Percentiles rank a stretch among this genome's conserved stretches.
Conservation (phyloP, 257 asterid species). For the Solanum etuberosum region DNA sequence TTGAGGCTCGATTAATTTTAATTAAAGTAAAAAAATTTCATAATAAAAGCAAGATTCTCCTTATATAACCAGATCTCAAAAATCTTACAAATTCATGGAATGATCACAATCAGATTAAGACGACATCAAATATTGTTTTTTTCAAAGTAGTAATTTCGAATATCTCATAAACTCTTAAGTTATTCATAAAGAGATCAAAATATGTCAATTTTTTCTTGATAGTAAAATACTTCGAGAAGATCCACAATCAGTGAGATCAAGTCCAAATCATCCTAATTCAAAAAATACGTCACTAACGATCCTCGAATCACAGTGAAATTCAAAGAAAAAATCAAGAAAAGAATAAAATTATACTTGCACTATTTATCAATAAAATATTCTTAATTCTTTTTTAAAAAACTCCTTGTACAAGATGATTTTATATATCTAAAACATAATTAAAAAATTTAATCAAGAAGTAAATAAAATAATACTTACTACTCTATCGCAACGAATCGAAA, state of each 20-base stretch:
- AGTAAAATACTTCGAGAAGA: neutral
- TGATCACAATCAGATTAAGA: neutral
- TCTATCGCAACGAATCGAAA: rapidly evolving
- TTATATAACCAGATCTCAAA: too few species aligned
- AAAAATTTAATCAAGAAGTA: rapidly evolving
- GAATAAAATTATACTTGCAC: too few species aligned
- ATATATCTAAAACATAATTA: neutral
- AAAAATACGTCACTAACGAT: too few species aligned
- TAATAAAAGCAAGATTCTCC: neutral
- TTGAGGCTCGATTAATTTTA: neutral
- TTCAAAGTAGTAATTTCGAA: too few species aligned
- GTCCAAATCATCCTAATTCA: rapidly evolving
- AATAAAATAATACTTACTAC: rapidly evolving
- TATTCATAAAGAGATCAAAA: too few species aligned
- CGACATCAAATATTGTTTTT: neutral
- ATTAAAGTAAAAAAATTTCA: neutral
- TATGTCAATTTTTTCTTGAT: neutral
- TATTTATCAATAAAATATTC: too few species aligned
- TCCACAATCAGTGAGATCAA: too few species aligned
- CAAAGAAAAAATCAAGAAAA: too few species aligned
- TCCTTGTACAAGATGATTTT: neutral
- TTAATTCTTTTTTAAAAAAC: too few species aligned
- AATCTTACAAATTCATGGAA: too few species aligned
- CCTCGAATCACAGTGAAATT: too few species aligned
- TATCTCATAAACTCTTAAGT: too few species aligned